These are phyloP conservation scores for Coemansia sp. DNA, from an alignment of 192 early-diverging fungal species.

Conservation along the genomic window DNA sequence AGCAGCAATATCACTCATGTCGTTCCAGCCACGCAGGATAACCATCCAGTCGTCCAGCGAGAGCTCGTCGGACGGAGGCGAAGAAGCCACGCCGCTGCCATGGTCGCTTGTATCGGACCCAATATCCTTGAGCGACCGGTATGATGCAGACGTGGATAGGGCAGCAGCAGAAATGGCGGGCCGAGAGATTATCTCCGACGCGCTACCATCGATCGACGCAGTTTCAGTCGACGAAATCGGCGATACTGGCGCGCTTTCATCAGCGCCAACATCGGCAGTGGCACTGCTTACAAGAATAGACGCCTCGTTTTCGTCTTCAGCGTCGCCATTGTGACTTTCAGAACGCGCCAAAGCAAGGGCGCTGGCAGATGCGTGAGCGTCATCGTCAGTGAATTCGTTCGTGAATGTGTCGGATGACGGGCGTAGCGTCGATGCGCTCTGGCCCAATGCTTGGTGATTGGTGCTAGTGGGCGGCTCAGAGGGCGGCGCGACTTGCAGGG, in stretches of 20 bases:
- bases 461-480: slow-evolving; percentile 8
- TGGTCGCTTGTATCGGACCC: slow-evolving; percentile 10
- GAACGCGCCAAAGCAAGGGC: not conserved
- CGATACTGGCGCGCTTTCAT: slow-evolving; percentile 16
- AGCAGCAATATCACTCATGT: slow-evolving; percentile 32
- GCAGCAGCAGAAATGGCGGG: slow-evolving; percentile 13
- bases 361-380: not conserved
- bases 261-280: not conserved
- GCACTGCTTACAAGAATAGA: not conserved
- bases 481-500: slow-evolving; percentile 1
- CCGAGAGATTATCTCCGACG: slow-evolving; percentile 9
- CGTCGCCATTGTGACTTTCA: not conserved
- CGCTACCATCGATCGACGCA: slow-evolving; percentile 29
- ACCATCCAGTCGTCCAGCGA: slow-evolving; percentile 54
- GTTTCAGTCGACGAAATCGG: slow-evolving; percentile 36
- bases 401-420: slow-evolving; percentile 52
- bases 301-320: slow-evolving; percentile 1
- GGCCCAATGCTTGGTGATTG: slow-evolving; percentile 30
- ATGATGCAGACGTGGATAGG: slow-evolving; percentile 21
- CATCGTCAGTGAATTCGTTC: slow-evolving; percentile 17
- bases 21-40: slow-evolving; percentile 47
- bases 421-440: slow-evolving; percentile 46
- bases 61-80: slow-evolving; percentile 26
- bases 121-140: slow-evolving; percentile 38
- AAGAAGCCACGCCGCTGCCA: not conserved